Percentiles rank a stretch among this genome's conserved stretches.
These are phyloP conservation scores for Castanea sativa DNA, from an alignment of 306 rosid genomes.

Conservation along the genomic window DNA sequence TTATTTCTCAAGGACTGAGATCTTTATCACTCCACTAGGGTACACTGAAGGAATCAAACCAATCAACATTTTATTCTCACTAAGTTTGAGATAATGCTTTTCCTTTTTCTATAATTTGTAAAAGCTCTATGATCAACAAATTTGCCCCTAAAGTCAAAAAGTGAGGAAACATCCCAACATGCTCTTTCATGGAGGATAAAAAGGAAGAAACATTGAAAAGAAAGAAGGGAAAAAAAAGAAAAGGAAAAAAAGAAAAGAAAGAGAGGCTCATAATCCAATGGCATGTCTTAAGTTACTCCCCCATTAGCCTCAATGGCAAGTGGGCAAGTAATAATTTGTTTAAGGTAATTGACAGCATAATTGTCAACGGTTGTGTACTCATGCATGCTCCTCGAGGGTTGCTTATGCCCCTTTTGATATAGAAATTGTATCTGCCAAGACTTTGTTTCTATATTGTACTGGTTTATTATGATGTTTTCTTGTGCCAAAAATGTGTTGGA, in stretches of 20 bases:
- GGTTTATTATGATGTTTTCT: not conserved
- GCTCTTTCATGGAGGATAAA: constrained; percentile 44
- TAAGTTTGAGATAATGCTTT: constrained; percentile 41
- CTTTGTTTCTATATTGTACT: not conserved
- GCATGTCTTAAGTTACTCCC: constrained; percentile 18
- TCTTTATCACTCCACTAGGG: constrained; percentile 38
- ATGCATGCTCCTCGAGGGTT: constrained; percentile 16
- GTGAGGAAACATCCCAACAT: constrained; percentile 43
- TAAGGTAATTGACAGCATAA: constrained; percentile 27
- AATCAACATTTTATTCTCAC: constrained; percentile 41
- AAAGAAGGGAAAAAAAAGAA: not conserved
- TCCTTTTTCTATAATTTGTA: constrained; percentile 35
- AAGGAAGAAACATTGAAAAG: constrained; percentile 24
- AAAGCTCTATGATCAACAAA: constrained; percentile 58
- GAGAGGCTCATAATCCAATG: constrained; percentile 51
- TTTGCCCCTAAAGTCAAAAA: constrained; percentile 72
- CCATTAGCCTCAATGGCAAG: constrained; percentile 32
- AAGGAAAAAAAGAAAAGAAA: not conserved
- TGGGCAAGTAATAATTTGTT: constrained; percentile 40
- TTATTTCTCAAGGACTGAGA: constrained; percentile 40
- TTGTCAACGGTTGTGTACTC: constrained; percentile 42
- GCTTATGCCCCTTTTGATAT: not conserved
- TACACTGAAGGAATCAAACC: constrained; percentile 48
- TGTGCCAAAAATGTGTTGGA: not conserved
- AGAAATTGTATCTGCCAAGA: not conserved